Conservation (phyloP, 2,329 filamentous ascomycete species). For the Colletotrichum phormii region DNA sequence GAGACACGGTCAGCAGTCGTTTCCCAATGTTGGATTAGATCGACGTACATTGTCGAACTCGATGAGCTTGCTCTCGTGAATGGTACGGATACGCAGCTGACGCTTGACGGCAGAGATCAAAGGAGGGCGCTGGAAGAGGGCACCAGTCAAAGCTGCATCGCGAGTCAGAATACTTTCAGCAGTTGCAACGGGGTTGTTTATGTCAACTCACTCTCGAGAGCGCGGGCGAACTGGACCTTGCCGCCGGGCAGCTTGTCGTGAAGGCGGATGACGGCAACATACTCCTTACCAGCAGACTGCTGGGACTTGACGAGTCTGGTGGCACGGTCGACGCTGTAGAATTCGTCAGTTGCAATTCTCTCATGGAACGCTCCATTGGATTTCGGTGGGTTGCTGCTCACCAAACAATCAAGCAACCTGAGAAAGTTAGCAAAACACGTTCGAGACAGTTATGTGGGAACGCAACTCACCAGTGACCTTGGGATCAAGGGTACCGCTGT, state of each 20-base stretch:
- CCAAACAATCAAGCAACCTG: slow-evolving; percentile 37
- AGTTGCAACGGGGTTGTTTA: background rate
- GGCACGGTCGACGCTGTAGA: slow-evolving; percentile 82
- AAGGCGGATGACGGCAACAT: slow-evolving; percentile 93
- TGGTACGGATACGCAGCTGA: slow-evolving; percentile 96
- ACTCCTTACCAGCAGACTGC: slow-evolving; percentile 99
- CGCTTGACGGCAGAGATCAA: slow-evolving; percentile 99
- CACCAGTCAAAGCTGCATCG: slow-evolving; percentile 78
- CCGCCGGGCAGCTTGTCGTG: slow-evolving; percentile 96
- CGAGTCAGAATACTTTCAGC: slow-evolving; percentile 23
- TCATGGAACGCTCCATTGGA: background rate
- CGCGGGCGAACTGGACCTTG: slow-evolving; percentile 91
- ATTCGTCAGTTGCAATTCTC: background rate
- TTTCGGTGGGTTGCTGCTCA: slow-evolving; percentile 17
- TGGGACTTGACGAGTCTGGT: slow-evolving; percentile 98
- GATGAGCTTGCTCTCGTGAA: slow-evolving; percentile 95
- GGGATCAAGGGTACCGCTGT: slow-evolving; percentile 97
- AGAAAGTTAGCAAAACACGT: slow-evolving; percentile 41
- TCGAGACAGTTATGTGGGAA: slow-evolving; percentile 85
- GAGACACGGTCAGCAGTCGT: slow-evolving; percentile 18
- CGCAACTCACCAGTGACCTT: slow-evolving; percentile 82
- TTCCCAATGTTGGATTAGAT: background rate
- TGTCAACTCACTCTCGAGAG: slow-evolving; percentile 75
- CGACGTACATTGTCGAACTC: slow-evolving; percentile 85
- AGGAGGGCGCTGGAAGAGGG: slow-evolving; percentile 95